These are phyloP conservation scores for Penstemon barbatus DNA, from an alignment of 257 asterid species.

Conservation along the genomic window DNA sequence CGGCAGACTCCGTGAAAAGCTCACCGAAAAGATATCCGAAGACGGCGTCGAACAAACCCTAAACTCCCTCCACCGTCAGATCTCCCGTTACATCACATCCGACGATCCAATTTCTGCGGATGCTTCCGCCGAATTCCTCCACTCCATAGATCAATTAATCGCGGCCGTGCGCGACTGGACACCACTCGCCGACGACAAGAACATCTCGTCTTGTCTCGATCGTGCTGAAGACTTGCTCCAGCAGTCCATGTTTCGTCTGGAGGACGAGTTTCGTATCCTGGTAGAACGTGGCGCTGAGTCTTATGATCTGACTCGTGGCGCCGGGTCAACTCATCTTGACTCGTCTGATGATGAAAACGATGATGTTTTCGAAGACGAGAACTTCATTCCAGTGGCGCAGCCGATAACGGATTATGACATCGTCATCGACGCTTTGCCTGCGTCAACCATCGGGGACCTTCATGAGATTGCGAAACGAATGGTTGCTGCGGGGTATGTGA, in stretches of 20 bases:
- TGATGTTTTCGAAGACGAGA: conserved; percentile 45
- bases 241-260: conserved; percentile 87
- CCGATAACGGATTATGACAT: conserved; percentile 77
- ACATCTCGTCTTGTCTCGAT: conserved; percentile 69
- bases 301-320: conserved; percentile 43
- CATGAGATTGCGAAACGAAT: conserved; percentile 85
- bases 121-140: conserved; percentile 60
- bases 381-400: conserved; percentile 77
- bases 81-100: conserved; percentile 55
- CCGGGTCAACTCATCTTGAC: conserved; percentile 42
- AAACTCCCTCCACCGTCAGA: conserved; percentile 71
- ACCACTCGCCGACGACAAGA: conserved; percentile 65
- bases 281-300: conserved; percentile 75
- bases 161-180: conserved; percentile 65
- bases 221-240: conserved; percentile 88
- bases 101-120: conserved; percentile 71
- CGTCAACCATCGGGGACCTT: conserved; percentile 67
- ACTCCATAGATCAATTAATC: conserved; percentile 59
- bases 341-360: conserved; percentile 61
- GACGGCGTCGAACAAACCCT: conserved; percentile 69
- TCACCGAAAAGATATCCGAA: conserved; percentile 61
- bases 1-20: conserved; percentile 75
- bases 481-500: conserved; percentile 90
- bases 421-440: conserved; percentile 79
- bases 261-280: conserved; percentile 74